These are phyloP conservation scores for Xerophyta viscosa DNA, from an alignment of 106 monocot species.

Conservation along the genomic window DNA sequence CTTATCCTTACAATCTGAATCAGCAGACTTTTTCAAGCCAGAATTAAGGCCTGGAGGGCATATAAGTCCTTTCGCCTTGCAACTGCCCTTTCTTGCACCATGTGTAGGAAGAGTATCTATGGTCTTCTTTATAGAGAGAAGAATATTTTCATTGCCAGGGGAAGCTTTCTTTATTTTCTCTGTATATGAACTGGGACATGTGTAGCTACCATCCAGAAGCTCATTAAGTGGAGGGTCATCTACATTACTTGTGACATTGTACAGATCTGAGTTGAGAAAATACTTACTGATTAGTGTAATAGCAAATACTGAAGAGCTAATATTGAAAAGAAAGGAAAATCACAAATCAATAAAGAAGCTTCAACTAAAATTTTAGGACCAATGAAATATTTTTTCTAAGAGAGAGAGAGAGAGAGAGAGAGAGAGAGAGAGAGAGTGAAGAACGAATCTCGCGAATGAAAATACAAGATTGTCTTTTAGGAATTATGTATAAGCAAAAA, in stretches of 20 bases:
- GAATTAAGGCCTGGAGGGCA: conserved; percentile 11
- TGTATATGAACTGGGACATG: conserved; percentile 22
- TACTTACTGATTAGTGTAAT: conserved; percentile 32
- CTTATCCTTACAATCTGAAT: conserved; percentile 26
- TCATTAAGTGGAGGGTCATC: conserved; percentile 53
- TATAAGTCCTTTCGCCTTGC: conserved; percentile 12
- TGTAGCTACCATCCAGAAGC: conserved; percentile 68
- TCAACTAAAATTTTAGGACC: too few relatives aligned
- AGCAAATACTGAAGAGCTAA: too few relatives aligned
- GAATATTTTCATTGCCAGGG: conserved; percentile 40
- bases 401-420: too few relatives aligned
- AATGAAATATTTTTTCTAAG: too few relatives aligned
- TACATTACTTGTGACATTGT: conserved; percentile 43
- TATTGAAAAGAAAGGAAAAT: too few relatives aligned
- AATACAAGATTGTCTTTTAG: too few relatives aligned
- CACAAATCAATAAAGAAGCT: too few relatives aligned
- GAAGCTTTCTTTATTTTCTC: conserved; percentile 52
- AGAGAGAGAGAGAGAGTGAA: too few relatives aligned
- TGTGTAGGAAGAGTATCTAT: conserved; percentile 38
- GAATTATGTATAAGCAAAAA: too few relatives aligned
- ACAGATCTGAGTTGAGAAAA: conserved; percentile 48
- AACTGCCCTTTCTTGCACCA: conserved; percentile 6
- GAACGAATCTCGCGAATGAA: too few relatives aligned
- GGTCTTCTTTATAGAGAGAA: conserved; percentile 56
- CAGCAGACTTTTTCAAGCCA: conserved; percentile 14